These are phyloP conservation scores for Pisolithus microcarpus DNA, from an alignment of 768 basidiomycete genomes.

Conservation along the genomic window DNA sequence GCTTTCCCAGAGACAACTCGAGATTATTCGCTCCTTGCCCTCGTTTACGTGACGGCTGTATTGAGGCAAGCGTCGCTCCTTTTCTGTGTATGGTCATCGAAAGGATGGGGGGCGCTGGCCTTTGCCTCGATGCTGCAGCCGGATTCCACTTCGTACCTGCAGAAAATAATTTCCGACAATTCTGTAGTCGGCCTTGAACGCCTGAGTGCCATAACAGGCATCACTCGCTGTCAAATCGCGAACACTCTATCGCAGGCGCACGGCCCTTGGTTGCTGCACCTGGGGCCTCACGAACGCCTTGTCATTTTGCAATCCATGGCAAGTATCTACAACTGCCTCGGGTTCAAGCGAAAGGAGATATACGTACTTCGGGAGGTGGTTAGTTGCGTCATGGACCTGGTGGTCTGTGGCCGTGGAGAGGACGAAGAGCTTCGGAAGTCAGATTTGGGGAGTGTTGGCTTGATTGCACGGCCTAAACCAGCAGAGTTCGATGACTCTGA, in stretches of 20 bases:
- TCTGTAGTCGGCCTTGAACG: conserved; percentile 54
- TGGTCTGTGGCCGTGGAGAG: conserved; percentile 82
- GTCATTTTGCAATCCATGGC: conserved; percentile 63
- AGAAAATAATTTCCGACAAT: conserved; percentile 48
- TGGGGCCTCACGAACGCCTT: conserved; percentile 72
- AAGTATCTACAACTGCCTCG: conserved; percentile 71
- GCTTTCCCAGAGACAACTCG: conserved; percentile 47
- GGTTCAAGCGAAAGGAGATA: conserved; percentile 83
- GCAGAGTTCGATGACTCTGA: conserved; percentile 21
- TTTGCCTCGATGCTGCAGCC: conserved; percentile 70
- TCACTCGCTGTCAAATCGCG: conserved; percentile 64
- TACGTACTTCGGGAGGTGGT: conserved; percentile 81
- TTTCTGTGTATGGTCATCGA: conserved; percentile 77
- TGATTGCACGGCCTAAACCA: conserved; percentile 43
- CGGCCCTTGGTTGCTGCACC: conserved; percentile 80
- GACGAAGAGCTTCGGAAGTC: conserved; percentile 42
- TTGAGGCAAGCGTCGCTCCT: conserved; percentile 69
- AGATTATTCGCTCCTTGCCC: conserved; percentile 55
- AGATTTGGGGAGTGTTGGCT: conserved; percentile 31
- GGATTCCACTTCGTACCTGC: conserved; percentile 50
- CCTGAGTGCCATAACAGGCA: conserved; percentile 58
- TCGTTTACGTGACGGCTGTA: conserved; percentile 59
- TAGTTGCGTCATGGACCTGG: conserved; percentile 74
- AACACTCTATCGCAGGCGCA: conserved; percentile 62
- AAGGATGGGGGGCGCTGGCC: conserved; percentile 79